Conservation (phyloP, 305 asterid species). For the Salvia sclarea region DNA sequence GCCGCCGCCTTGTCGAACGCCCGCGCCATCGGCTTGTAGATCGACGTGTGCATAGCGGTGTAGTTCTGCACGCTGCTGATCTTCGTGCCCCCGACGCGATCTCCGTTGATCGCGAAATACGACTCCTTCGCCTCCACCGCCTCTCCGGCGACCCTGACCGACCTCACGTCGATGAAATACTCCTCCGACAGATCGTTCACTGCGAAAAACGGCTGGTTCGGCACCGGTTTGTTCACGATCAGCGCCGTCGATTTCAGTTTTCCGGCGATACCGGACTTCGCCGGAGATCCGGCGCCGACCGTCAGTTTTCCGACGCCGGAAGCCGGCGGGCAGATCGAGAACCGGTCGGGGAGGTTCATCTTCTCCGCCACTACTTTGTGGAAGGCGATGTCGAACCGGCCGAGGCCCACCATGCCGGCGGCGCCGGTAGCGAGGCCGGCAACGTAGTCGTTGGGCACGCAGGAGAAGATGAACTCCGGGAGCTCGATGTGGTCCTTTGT, state of each 20-base stretch:
- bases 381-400: conserved; percentile 24
- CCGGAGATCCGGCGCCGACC: not conserved
- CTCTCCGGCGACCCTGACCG: conserved; percentile 34
- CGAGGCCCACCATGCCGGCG: conserved; percentile 42
- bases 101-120: conserved; percentile 31
- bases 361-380: conserved; percentile 31
- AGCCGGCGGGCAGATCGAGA: conserved; percentile 39
- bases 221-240: conserved; percentile 37
- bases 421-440: conserved; percentile 36
- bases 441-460: conserved; percentile 23
- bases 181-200: conserved; percentile 38
- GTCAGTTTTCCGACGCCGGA: conserved; percentile 33
- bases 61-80: conserved; percentile 41
- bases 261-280: not conserved
- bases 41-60: conserved; percentile 36
- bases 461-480: conserved; percentile 28
- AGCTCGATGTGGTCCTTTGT: not conserved
- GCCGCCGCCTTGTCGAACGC: too few species aligned
- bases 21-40: conserved; percentile 35
- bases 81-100: conserved; percentile 43
- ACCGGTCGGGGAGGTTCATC: conserved; percentile 20
- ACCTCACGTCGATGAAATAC: conserved; percentile 42
- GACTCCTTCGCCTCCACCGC: conserved; percentile 33
- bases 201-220: conserved; percentile 19
- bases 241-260: conserved; percentile 34